Evolutionary conservation across 2,329 filamentous ascomycete genomes (phyloP).

Genomic region (Ambrosiella cleistominuta): DNA sequence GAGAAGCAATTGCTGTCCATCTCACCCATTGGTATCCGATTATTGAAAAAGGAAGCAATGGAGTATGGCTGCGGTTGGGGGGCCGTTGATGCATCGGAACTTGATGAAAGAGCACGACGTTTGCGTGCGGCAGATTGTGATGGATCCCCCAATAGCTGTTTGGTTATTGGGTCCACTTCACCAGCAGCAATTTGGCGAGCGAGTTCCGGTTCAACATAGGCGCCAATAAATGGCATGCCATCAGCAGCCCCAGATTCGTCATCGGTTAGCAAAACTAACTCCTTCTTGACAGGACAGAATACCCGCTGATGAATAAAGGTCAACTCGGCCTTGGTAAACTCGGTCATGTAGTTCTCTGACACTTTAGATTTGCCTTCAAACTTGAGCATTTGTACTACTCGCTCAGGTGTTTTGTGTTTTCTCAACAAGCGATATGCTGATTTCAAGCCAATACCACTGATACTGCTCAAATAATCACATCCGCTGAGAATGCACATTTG

Average conservation of each 20-base stretch:
- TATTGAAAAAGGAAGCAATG: conserved; percentile 34
- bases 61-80: conserved; percentile 21
- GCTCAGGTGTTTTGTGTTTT: conserved; percentile 76
- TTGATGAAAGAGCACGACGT: conserved; percentile 2
- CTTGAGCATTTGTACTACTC: conserved; percentile 62
- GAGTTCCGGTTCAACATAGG: conserved; percentile 47
- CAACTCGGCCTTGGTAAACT: conserved; percentile 71
- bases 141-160: conserved; percentile 37
- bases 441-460: conserved; percentile 76
- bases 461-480: conserved; percentile 82
- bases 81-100: conserved; percentile 10
- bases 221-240: conserved; percentile 68
- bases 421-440: conserved; percentile 81
- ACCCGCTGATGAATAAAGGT: conserved; percentile 93
- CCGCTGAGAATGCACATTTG: conserved; percentile 93
- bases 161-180: conserved; percentile 80
- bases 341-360: conserved; percentile 61
- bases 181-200: conserved; percentile 62
- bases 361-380: conserved; percentile 77
- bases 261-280: conserved; percentile 59
- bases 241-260: conserved; percentile 44
- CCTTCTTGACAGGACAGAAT: conserved; percentile 57
- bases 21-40: conserved; percentile 39
- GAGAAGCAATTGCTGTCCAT: conserved; percentile 46
- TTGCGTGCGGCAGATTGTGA: conserved; percentile 21